Evolutionary conservation across 2,329 filamentous ascomycete genomes (phyloP).

Genomic region (Fusarium tuaranense): DNA sequence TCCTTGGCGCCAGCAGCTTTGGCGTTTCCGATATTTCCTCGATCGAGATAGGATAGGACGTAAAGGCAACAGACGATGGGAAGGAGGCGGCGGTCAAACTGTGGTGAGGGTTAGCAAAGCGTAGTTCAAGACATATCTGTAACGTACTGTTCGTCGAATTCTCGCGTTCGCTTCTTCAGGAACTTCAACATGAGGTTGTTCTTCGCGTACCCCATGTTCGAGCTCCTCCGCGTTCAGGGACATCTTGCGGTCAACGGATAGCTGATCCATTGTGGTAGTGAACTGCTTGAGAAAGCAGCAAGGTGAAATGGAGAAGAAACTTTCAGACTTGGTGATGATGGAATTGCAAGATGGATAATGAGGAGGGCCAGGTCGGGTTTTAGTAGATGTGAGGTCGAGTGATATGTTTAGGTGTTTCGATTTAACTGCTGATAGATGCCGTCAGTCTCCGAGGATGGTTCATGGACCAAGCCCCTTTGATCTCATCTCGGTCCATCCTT

Average conservation of each 20-base stretch:
- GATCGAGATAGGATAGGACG: constrained; percentile 28
- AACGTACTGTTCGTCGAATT: constrained; percentile 3
- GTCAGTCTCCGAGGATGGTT: constrained; percentile 12
- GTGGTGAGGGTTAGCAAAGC: not conserved
- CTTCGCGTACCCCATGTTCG: constrained; percentile 8
- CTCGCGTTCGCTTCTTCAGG: constrained; percentile 5
- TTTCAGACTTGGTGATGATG: not conserved
- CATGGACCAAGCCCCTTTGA: not conserved
- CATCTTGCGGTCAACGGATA: constrained; percentile 9
- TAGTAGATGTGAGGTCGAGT: not conserved
- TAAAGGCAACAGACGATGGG: constrained; percentile 27
- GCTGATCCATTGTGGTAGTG: constrained; percentile 1
- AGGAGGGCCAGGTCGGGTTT: not conserved
- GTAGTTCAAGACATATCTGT: not conserved
- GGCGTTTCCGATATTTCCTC: constrained; percentile 27
- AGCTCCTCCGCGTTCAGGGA: constrained; percentile 16
- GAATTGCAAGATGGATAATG: not conserved
- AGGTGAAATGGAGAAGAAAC: not conserved
- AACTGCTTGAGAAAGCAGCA: not conserved
- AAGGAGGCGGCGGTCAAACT: constrained; percentile 25
- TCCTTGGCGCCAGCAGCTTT: constrained; percentile 25
- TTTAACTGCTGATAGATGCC: not conserved
- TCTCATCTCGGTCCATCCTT: constrained; percentile 3
- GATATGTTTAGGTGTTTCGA: not conserved
- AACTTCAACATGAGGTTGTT: not conserved